phyloP scores from a whole-genome alignment of 2,329 filamentous ascomycete species.

The Botrytis byssoidea region DNA sequence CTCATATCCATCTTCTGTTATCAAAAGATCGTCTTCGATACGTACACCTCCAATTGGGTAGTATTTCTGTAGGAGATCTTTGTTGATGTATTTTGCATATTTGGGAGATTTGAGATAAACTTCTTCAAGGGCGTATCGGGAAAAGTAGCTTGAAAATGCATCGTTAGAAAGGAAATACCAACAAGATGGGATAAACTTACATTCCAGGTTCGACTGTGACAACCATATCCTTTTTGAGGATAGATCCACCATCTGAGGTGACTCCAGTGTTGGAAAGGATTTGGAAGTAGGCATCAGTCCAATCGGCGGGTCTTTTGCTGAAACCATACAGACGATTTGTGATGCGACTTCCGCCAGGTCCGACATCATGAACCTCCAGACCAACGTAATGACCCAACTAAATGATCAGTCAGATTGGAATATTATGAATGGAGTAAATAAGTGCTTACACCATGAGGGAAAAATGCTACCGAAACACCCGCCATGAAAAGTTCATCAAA shows the following conservation, averaged over 20 bases:
- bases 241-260: constrained; percentile 31
- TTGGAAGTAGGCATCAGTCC: constrained; percentile 25
- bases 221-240: constrained; percentile 62
- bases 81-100: constrained; percentile 65
- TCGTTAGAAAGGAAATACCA: not conserved
- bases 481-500: constrained; percentile 52
- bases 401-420: not conserved
- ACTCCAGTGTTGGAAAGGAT: constrained; percentile 22
- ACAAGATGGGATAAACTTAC: constrained; percentile 41
- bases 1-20: constrained; percentile 75
- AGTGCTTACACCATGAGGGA: constrained; percentile 55
- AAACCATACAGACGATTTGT: constrained; percentile 39
- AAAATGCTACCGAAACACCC: constrained; percentile 60
- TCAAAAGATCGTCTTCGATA: constrained; percentile 86
- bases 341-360: constrained; percentile 37
- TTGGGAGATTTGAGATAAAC: constrained; percentile 59
- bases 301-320: constrained; percentile 15
- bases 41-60: constrained; percentile 83
- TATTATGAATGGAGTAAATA: not conserved
- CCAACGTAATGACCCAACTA: constrained; percentile 54
- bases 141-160: constrained; percentile 61
- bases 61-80: constrained; percentile 62
- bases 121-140: constrained; percentile 67
- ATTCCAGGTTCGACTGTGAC: constrained; percentile 79
- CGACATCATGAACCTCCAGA: constrained; percentile 62